phyloP scores from a whole-genome alignment of 2,329 filamentous ascomycete genomes.

The Sporothrix schenckii region DNA sequence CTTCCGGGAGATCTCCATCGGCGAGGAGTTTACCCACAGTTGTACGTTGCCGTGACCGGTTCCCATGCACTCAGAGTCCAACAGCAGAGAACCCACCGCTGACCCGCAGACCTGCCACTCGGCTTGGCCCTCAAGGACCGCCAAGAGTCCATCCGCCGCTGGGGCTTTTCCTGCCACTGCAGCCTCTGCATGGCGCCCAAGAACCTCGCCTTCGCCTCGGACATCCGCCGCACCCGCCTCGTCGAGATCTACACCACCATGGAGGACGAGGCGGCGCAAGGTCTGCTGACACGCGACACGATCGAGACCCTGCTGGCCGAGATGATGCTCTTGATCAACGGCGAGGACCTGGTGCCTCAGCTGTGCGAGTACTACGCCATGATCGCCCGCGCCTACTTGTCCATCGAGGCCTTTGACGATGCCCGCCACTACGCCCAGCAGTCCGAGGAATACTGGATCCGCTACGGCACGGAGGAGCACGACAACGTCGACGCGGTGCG shows the following conservation, averaged over 20 bases:
- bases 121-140: conserved; percentile 40
- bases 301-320: conserved; percentile 36
- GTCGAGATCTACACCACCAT: conserved; percentile 37
- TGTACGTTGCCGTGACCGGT: conserved; percentile 35
- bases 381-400: conserved; percentile 38
- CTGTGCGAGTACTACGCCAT: conserved; percentile 39
- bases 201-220: conserved; percentile 40
- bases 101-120: conserved; percentile 39
- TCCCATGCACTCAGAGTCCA: background rate
- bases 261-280: conserved; percentile 27
- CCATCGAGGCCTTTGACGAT: conserved; percentile 24
- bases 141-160: conserved; percentile 38
- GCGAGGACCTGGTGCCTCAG: conserved; percentile 39
- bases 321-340: conserved; percentile 37
- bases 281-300: conserved; percentile 22
- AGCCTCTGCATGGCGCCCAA: conserved; percentile 41
- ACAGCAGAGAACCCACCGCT: background rate
- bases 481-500: conserved; percentile 33
- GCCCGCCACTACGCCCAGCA: conserved; percentile 29
- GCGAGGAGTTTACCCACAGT: conserved; percentile 39
- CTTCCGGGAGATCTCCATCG: conserved; percentile 37
- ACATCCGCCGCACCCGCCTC: conserved; percentile 40
- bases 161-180: conserved; percentile 45
- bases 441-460: conserved; percentile 34
- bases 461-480: conserved; percentile 34